Percentiles rank a stretch among this genome's conserved stretches.
These are phyloP conservation scores for Fomitopsis schrenkii DNA, from an alignment of 1,284 basidiomycete species.

Conservation along the genomic window DNA sequence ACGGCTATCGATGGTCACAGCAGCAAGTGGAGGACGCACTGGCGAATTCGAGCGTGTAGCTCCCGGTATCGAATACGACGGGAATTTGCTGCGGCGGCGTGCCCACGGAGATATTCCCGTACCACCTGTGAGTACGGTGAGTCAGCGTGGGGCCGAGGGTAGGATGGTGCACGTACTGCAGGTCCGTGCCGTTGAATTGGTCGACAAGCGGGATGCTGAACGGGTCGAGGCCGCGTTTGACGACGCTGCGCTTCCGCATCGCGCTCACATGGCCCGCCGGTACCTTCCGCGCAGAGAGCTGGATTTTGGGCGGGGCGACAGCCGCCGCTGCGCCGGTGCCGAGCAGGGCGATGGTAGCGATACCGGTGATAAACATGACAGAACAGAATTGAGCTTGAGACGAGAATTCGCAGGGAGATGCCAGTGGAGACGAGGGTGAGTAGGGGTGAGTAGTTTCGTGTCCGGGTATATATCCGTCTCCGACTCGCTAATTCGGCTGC, in stretches of 20 bases:
- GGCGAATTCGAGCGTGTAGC: conserved; percentile 43
- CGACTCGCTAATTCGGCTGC: too few species aligned
- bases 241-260: conserved; percentile 16
- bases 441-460: too few species aligned
- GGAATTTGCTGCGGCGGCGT: conserved; percentile 45
- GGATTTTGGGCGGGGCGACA: conserved; percentile 20
- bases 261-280: conserved; percentile 10
- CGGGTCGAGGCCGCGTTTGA: conserved; percentile 22
- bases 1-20: not conserved
- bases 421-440: too few species aligned
- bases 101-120: conserved; percentile 44
- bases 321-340: not conserved
- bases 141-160: conserved; percentile 6
- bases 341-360: not conserved
- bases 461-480: too few species aligned
- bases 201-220: conserved; percentile 41
- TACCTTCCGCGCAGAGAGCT: conserved; percentile 33
- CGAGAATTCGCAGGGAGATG: too few species aligned
- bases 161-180: conserved; percentile 34
- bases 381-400: not conserved
- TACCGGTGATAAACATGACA: not conserved
- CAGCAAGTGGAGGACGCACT: conserved; percentile 26
- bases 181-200: conserved; percentile 51
- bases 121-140: conserved; percentile 35
- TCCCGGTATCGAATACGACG: conserved; percentile 55